Evolutionary conservation across 495 filamentous ascomycete genomes (phyloP).

Genomic region (Lepidopterella palustris): DNA sequence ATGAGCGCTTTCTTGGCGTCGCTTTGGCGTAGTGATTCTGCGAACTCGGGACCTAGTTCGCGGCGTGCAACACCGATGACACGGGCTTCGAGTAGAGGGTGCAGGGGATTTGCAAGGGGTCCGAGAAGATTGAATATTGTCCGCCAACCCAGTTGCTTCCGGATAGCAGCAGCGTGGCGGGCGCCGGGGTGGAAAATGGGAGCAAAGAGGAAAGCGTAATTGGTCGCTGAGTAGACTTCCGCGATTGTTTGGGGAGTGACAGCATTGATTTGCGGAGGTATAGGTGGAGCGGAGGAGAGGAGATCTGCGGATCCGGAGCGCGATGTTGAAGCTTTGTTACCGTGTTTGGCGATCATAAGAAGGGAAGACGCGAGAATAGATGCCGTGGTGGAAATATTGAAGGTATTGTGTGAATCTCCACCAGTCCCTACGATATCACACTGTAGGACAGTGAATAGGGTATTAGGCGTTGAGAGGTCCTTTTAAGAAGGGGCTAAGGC

Average conservation of each 20-base stretch:
- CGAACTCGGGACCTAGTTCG: constrained; percentile 79
- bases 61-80: constrained; percentile 85
- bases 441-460: constrained; percentile 35
- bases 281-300: constrained; percentile 61
- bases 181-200: constrained; percentile 95
- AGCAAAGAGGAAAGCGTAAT: constrained; percentile 94
- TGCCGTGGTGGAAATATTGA: constrained; percentile 93
- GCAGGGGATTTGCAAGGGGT: constrained; percentile 81
- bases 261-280: constrained; percentile 62
- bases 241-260: constrained; percentile 63
- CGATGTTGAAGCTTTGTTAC: constrained; percentile 91
- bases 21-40: constrained; percentile 69
- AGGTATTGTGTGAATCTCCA: constrained; percentile 92
- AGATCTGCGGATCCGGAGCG: constrained; percentile 94
- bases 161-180: constrained; percentile 74
- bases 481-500: neutral
- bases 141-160: constrained; percentile 74
- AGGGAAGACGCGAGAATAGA: constrained; percentile 84
- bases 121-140: constrained; percentile 72
- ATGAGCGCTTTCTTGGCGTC: constrained; percentile 80
- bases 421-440: constrained; percentile 98
- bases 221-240: constrained; percentile 64
- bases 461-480: neutral
- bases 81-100: constrained; percentile 73
- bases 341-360: constrained; percentile 85